Evolutionary conservation across 2,329 filamentous ascomycete species (phyloP), one percentile per base, ranked within the genome.

Genomic region (Nectriaceae sp.): DNA sequence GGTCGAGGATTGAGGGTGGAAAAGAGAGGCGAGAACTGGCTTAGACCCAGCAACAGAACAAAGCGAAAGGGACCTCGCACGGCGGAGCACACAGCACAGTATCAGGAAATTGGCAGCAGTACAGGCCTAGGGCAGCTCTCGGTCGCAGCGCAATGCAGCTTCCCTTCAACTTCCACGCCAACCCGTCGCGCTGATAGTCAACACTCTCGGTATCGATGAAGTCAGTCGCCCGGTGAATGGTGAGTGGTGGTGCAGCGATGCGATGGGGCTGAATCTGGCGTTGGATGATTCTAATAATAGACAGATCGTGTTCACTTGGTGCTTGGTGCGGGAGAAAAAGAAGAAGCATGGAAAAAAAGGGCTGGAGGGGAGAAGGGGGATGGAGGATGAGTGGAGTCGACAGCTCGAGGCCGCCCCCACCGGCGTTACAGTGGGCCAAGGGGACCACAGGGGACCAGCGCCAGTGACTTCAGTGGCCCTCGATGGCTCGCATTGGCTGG

Each of bases 181-280:
- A n/a, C n/a, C n/a, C n/a, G n/a, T n/a, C n/a, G n/a, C n/a, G n/a
- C n/a, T n/a, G n/a, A n/a, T n/a, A n/a, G n/a, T n/a, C n/a, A n/a
- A n/a, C n/a, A n/a, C n/a, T n/a, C n/a, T n/a, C n/a, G n/a, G n/a
- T n/a, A n/a, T n/a, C n/a, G n/a, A n/a, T n/a, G n/a, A n/a, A n/a
- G n/a, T n/a, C n/a, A n/a, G n/a, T n/a, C n/a, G n/a, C n/a, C n/a
- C n/a, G n/a, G n/a, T n/a, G n/a, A n/a, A n/a, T n/a, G n/a, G n/a
- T n/a, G n/a, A n/a, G n/a, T n/a, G n/a, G n/a, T n/a, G n/a, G n/a
- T n/a, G n/a, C n/a, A n/a, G n/a, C 52, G 49, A 51, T 49, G 42
- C 42, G 44, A 63, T 63, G 60, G 60, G 60, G 60, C 60, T 63
- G 60, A 61, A 63, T 63, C 60, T 63, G 60, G 60, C 57, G 58